A percentile compares a stretch with the other conserved stretches of the same genome.
These are phyloP conservation scores for Xylariales sp. DNA, from an alignment of 2,329 filamentous ascomycete species.

Conservation along the genomic window DNA sequence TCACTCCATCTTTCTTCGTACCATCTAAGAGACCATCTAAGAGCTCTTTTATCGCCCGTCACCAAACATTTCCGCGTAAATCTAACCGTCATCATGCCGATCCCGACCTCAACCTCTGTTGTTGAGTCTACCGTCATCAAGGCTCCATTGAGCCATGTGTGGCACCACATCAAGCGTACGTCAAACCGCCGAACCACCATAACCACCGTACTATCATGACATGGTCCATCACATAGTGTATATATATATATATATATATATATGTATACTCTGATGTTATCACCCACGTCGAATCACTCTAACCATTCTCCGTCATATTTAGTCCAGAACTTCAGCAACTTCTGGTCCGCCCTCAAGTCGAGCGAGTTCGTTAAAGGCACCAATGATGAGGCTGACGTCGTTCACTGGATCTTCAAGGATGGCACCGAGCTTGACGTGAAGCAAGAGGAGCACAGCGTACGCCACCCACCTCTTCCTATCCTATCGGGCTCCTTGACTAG, in stretches of 20 bases:
- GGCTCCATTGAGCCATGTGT: constrained; percentile 73
- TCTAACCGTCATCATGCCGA: constrained; percentile 54
- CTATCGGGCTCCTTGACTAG: no score
- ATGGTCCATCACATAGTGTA: no score
- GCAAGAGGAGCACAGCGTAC: constrained; percentile 79
- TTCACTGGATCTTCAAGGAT: constrained; percentile 78
- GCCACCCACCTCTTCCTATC: constrained; percentile 42
- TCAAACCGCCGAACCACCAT: constrained; percentile 1
- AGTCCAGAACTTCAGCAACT: constrained; percentile 73
- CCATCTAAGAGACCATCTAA: not conserved
- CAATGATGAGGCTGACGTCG: constrained; percentile 72
- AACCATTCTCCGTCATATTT: not conserved
- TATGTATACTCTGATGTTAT: not conserved
- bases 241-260: no score
- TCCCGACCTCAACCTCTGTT: constrained; percentile 75
- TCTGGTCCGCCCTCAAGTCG: constrained; percentile 72
- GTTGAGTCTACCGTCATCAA: constrained; percentile 75
- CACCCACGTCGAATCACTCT: not conserved
- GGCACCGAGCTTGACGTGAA: constrained; percentile 76
- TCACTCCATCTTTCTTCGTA: not conserved
- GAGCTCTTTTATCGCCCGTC: not conserved
- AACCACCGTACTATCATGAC: no score
- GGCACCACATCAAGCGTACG: constrained; percentile 76
- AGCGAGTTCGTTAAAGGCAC: constrained; percentile 73
- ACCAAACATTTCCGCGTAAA: constrained; percentile 3